These are phyloP conservation scores for Quercus phellos DNA, from an alignment of 331 rosid genomes.

Conservation along the genomic window DNA sequence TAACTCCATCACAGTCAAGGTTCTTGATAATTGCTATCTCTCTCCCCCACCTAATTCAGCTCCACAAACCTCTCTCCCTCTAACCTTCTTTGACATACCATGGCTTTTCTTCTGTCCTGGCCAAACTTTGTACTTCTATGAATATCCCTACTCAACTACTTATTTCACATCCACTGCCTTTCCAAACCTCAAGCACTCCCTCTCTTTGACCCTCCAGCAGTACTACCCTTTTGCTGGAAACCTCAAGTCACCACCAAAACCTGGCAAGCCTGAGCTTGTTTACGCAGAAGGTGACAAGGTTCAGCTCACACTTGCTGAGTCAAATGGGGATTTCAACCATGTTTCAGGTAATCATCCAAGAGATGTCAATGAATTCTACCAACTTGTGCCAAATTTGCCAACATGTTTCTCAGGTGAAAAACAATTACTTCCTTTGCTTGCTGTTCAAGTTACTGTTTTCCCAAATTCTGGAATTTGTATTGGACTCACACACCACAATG, in stretches of 20 bases:
- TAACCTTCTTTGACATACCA: conserved; percentile 53
- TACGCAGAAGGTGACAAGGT: conserved; percentile 18
- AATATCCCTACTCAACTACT: conserved; percentile 26
- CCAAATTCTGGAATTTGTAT: conserved; percentile 41
- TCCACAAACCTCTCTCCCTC: conserved; percentile 24
- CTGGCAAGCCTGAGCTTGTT: conserved; percentile 31
- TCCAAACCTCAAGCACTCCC: conserved; percentile 47
- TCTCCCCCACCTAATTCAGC: conserved; percentile 26
- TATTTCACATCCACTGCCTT: conserved; percentile 32
- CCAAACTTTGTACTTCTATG: conserved; percentile 44
- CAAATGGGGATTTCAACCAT: conserved; percentile 26
- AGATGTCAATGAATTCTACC: conserved; percentile 19
- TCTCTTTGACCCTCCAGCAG: conserved; percentile 41
- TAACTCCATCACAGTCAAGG: conserved; percentile 1
- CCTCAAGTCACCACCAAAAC: conserved; percentile 6
- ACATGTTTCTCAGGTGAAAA: background rate
- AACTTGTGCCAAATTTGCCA: conserved; percentile 32
- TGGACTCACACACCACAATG: conserved; percentile 36
- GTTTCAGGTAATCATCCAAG: conserved; percentile 19
- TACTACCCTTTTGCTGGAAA: conserved; percentile 44
- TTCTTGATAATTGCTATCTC: conserved; percentile 32
- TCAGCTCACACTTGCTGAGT: conserved; percentile 20
- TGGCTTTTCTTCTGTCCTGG: conserved; percentile 65
- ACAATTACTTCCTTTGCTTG: conserved; percentile 28
- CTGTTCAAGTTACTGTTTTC: conserved; percentile 39